These are phyloP conservation scores for Annulohypoxylon stygium DNA, from an alignment of 495 filamentous ascomycete species.

Conservation along the genomic window DNA sequence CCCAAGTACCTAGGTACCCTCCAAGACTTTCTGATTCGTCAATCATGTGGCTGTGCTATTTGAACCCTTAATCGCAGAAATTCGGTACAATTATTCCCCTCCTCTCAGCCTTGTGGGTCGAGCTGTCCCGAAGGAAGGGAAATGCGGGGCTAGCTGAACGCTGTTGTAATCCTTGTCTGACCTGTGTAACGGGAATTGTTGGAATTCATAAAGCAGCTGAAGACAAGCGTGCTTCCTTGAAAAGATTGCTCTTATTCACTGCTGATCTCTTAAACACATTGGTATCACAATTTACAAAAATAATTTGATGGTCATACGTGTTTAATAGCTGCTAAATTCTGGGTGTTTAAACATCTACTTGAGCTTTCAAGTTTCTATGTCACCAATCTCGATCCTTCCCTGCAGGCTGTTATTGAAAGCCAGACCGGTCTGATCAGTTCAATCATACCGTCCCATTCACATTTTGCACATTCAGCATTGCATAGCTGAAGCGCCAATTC, in stretches of 20 bases:
- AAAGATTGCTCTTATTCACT: no score
- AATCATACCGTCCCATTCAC: neutral
- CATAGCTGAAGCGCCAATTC: neutral
- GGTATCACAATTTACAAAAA: no score
- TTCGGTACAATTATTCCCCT: neutral
- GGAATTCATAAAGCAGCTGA: neutral
- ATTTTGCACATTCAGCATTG: neutral
- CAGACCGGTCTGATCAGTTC: neutral
- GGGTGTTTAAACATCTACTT: neutral
- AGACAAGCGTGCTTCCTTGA: no score
- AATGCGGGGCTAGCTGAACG: neutral
- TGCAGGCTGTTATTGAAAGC: neutral
- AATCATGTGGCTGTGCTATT: slow-evolving; percentile 2
- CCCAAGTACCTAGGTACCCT: neutral
- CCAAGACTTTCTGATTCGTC: neutral
- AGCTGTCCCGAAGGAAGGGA: neutral
- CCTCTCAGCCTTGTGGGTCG: slow-evolving; percentile 7
- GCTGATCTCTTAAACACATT: no score
- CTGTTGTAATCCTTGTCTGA: neutral
- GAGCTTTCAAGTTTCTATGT: neutral
- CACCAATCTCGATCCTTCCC: neutral
- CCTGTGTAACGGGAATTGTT: neutral
- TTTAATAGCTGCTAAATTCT: no score
- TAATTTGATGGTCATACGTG: no score
- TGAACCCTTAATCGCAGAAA: neutral